phyloP scores from a whole-genome alignment of 139 green algal species.

The Pleodorina starrii region DNA sequence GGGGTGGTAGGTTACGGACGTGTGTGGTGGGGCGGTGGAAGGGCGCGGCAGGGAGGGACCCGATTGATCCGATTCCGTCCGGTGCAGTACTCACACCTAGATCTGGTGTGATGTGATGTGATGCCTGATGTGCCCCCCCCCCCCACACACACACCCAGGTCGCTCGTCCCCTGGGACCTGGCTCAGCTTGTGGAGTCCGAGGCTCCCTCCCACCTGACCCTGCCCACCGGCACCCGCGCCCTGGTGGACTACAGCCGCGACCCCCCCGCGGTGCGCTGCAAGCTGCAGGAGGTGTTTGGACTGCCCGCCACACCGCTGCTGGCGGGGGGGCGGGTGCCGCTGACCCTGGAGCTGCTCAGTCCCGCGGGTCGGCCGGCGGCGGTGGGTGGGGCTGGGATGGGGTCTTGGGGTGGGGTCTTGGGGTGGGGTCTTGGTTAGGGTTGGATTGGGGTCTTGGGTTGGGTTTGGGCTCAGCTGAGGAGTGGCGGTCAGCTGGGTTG shows the following conservation, averaged over 20 bases:
- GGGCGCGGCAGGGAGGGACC: no score
- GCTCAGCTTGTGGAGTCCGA: conserved; percentile 55
- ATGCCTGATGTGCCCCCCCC: background rate
- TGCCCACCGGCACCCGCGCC: conserved; percentile 56
- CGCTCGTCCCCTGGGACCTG: conserved; percentile 51
- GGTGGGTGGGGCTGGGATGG: conserved; percentile 17
- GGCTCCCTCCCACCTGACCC: conserved; percentile 58
- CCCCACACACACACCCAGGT: background rate
- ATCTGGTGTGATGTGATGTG: no score
- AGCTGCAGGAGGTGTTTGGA: conserved; percentile 72
- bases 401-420: background rate
- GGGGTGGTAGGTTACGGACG: no score
- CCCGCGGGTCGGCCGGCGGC: conserved; percentile 61
- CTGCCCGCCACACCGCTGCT: conserved; percentile 61
- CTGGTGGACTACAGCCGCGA: conserved; percentile 60
- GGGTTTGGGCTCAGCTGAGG: no score
- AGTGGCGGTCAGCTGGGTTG: no score
- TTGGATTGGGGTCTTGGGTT: no score
- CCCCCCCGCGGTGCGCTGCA: conserved; percentile 39
- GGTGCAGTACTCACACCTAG: no score
- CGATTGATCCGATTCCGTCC: no score
- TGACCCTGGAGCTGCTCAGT: conserved; percentile 70
- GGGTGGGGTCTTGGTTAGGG: no score
- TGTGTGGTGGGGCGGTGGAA: no score
- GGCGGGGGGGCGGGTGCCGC: conserved; percentile 55